phyloP scores from a whole-genome alignment of 106 monocot species.

The Narthecium ossifragum region DNA sequence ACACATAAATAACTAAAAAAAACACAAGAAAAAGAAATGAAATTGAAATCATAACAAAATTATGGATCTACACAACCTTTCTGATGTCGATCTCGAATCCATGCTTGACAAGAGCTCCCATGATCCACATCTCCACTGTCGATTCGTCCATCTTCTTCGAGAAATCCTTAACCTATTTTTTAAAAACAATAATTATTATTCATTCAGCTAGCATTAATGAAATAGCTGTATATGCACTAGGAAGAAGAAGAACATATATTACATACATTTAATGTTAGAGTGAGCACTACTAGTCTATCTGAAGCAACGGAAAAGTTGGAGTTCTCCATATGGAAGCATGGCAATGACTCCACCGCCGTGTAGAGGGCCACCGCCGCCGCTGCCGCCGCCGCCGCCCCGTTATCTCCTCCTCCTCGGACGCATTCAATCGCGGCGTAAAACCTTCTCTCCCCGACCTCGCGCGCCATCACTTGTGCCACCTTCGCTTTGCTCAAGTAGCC shows the following conservation, averaged over 20 bases:
- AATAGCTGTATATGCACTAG: neutral
- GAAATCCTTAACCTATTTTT: slow-evolving; percentile 18
- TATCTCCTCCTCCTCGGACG: slow-evolving; percentile 23
- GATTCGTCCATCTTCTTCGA: slow-evolving; percentile 27
- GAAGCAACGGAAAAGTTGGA: slow-evolving; percentile 26
- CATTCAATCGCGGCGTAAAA: slow-evolving; percentile 43
- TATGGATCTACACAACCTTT: too few relatives aligned
- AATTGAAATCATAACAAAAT: too few relatives aligned
- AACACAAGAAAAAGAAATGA: too few relatives aligned
- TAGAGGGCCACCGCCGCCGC: slow-evolving; percentile 36
- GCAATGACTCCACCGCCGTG: slow-evolving; percentile 41
- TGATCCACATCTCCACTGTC: slow-evolving; percentile 34
- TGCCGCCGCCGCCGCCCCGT: too few relatives aligned
- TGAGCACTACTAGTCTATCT: slow-evolving; percentile 17
- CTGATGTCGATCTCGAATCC: slow-evolving; percentile 32
- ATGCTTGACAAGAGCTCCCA: slow-evolving; percentile 43
- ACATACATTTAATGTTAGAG: slow-evolving; percentile 27
- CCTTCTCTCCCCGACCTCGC: slow-evolving; percentile 33
- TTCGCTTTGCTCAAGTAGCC: slow-evolving; percentile 15
- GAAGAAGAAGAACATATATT: neutral
- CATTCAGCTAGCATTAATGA: neutral
- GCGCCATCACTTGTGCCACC: slow-evolving; percentile 18
- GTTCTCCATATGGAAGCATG: slow-evolving; percentile 38
- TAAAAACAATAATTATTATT: neutral
- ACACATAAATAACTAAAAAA: too few relatives aligned